Evolutionary conservation across 352 stramenopile species (phyloP), one percentile per base, ranked within the genome.

Genomic region (Globisporangium yorkense): DNA sequence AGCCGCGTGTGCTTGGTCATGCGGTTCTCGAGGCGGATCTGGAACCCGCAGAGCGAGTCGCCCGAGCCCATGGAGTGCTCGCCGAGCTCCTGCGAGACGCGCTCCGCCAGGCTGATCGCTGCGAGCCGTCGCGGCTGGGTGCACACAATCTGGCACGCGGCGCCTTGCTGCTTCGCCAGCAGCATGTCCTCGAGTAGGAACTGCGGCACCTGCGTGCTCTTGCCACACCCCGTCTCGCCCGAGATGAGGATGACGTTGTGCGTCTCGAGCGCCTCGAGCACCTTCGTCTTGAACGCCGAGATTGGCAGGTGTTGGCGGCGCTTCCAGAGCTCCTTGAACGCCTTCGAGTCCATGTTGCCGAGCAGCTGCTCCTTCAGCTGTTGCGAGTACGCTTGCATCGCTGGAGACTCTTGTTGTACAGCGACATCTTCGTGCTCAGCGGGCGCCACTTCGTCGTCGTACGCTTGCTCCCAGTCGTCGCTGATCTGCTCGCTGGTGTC

Each of bases 151-250:
- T 98, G 86, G 59, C 96, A 96, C 6, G 72, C 68, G 6, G 80
- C 80, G 20, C 88, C 77, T 18, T 73, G 72, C 44, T 79, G 62
- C 5, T 89, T 63, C 0, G 63, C 61, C 16, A 86, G 54, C 21
- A 97, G 78, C 60, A 83, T 68, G 27, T 98, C 77, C 61, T 99
- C 93, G 1, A 99, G 75, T 37, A 99, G 78, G 41, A 98, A 99
- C 62, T 99, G 96, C 33, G 96, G 96, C 21, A 99, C 96, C 66
- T 99, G 96, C 3, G 95, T 98, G 54, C 88, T 97, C 57, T 98
- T 98, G 16, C 94, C 95, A 62, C 89, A 98, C 33, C 95, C 94
- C 27, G 94, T 99, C 53, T 98, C 95, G 24, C 95, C 96, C 1
- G 90, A 98, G 3, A 99, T 84, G 9, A 99, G 67, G 27, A 99